These are phyloP conservation scores for Sporothrix dimorphospora DNA, from an alignment of 2,329 filamentous ascomycete species.

Conservation along the genomic window DNA sequence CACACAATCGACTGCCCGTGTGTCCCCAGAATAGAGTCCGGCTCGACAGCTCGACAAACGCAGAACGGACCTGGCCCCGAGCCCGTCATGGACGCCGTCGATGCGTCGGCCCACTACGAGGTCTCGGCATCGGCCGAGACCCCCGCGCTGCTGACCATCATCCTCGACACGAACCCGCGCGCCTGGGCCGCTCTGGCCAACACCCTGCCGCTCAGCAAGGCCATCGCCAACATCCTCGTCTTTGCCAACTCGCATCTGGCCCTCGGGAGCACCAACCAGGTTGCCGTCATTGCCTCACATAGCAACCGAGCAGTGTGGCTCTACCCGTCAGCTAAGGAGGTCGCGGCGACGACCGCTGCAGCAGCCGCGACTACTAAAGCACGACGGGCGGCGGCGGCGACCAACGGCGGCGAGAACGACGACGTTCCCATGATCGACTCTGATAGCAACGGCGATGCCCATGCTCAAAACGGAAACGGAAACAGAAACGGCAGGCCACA, in stretches of 20 bases:
- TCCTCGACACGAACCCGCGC: conserved; percentile 95
- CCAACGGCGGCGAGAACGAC: conserved; percentile 53
- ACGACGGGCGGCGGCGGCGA: neutral
- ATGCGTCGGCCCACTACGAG: conserved; percentile 65
- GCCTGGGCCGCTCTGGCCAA: conserved; percentile 79
- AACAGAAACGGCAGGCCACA: conserved; percentile 36
- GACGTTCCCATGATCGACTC: conserved; percentile 25
- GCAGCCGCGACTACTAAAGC: conserved; percentile 36
- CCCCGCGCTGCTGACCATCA: conserved; percentile 84
- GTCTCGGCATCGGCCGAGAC: conserved; percentile 57
- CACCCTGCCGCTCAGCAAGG: conserved; percentile 77
- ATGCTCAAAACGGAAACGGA: conserved; percentile 54
- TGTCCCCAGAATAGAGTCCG: conserved; percentile 15
- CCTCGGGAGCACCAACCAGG: conserved; percentile 89
- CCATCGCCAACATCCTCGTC: conserved; percentile 85
- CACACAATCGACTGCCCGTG: neutral
- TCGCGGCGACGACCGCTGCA: conserved; percentile 80
- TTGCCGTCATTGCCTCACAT: conserved; percentile 89
- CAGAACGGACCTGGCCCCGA: neutral
- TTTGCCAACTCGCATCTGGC: conserved; percentile 97
- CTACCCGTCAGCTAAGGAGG: conserved; percentile 64
- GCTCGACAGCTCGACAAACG: neutral
- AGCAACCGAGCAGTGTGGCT: conserved; percentile 85
- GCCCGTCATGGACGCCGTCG: conserved; percentile 56
- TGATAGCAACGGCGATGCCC: conserved; percentile 26